phyloP scores from a whole-genome alignment of 345 rosid species.

The Arabidopsis arenosa region DNA sequence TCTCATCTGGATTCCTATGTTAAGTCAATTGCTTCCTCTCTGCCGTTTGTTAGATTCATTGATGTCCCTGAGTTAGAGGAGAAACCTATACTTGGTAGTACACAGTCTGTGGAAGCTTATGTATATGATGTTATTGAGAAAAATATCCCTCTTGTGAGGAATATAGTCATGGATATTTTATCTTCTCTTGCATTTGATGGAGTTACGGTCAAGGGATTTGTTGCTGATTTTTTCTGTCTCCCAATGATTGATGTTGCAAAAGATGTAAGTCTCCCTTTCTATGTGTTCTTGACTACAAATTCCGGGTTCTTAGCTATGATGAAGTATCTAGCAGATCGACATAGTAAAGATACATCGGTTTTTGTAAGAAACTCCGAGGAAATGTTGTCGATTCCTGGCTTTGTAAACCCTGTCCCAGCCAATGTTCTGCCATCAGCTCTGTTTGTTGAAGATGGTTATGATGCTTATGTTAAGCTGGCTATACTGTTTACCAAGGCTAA shows the following conservation, averaged over 20 bases:
- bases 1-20: slow-evolving; percentile 37
- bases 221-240: slow-evolving; percentile 56
- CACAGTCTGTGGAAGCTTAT: slow-evolving; percentile 38
- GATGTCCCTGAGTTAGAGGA: slow-evolving; percentile 43
- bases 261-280: slow-evolving; percentile 53
- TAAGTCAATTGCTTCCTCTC: slow-evolving; percentile 40
- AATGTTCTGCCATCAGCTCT: slow-evolving; percentile 49
- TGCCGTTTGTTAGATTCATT: slow-evolving; percentile 39
- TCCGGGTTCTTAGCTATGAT: slow-evolving; percentile 52
- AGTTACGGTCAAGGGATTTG: slow-evolving; percentile 46
- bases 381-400: slow-evolving; percentile 47
- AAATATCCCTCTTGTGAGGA: slow-evolving; percentile 38
- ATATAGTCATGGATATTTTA: slow-evolving; percentile 32
- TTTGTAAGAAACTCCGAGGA: slow-evolving; percentile 35
- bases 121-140: slow-evolving; percentile 22
- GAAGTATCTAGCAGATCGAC: slow-evolving; percentile 47
- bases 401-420: slow-evolving; percentile 50
- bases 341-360: slow-evolving; percentile 36
- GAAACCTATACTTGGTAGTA: slow-evolving; percentile 3
- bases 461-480: slow-evolving; percentile 42
- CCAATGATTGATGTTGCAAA: slow-evolving; percentile 52
- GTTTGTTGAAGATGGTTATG: slow-evolving; percentile 51
- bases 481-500: slow-evolving; percentile 49
- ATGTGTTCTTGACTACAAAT: slow-evolving; percentile 53
- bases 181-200: slow-evolving; percentile 38